These are phyloP conservation scores for Cajanus cajan DNA, from an alignment of 306 rosid genomes.

Conservation along the genomic window DNA sequence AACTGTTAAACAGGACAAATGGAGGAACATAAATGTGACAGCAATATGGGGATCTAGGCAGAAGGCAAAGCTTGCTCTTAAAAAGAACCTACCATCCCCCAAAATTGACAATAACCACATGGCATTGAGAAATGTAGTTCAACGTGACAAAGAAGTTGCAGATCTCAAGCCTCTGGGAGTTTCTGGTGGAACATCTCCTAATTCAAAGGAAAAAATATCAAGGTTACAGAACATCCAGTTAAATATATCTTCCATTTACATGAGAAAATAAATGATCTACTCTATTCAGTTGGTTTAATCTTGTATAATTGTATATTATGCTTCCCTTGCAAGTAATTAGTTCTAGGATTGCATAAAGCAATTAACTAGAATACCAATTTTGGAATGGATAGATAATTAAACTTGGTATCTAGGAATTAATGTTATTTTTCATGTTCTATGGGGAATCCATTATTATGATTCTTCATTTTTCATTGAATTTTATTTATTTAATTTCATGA, in stretches of 20 bases:
- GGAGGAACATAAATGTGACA: constrained; percentile 96
- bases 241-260: constrained; percentile 11
- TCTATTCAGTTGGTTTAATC: not conserved
- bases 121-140: constrained; percentile 47
- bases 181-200: constrained; percentile 46
- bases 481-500: constrained; percentile 19
- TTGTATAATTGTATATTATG: constrained; percentile 14
- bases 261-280: not conserved
- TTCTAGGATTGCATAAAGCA: constrained; percentile 1
- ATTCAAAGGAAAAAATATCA: constrained; percentile 64
- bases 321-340: constrained; percentile 22
- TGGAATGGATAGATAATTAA: constrained; percentile 3
- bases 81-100: constrained; percentile 49
- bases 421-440: not conserved
- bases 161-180: constrained; percentile 60
- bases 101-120: constrained; percentile 50
- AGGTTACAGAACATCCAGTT: constrained; percentile 50
- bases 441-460: not conserved
- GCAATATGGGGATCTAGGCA: constrained; percentile 99
- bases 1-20: constrained; percentile 76
- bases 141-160: constrained; percentile 45
- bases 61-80: constrained; percentile 95
- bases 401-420: not conserved
- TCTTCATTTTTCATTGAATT: constrained; percentile 6
- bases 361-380: not conserved